phyloP scores from a whole-genome alignment of 345 rosid genomes.

The Schrenkiella parvula region DNA sequence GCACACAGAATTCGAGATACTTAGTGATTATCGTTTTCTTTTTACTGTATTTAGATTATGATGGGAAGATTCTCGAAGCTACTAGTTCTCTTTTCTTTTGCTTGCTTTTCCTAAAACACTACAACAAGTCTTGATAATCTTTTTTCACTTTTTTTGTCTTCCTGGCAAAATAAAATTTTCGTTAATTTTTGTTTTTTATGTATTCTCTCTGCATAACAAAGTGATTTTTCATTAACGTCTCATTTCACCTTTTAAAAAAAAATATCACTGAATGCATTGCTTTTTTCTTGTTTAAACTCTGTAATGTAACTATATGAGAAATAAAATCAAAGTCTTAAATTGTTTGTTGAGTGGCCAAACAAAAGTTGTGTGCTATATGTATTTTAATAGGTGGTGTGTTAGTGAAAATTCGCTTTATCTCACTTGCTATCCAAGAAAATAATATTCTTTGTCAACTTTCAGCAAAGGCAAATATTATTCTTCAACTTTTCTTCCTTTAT shows the following conservation, averaged over 20 bases:
- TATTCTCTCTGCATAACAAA: background rate
- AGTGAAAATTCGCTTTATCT: slow-evolving; percentile 7
- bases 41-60: background rate
- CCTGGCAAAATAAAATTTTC: background rate
- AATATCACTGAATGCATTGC: no score
- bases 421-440: slow-evolving; percentile 17
- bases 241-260: no score
- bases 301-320: background rate
- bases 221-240: background rate
- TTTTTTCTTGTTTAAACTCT: background rate
- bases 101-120: slow-evolving; percentile 2
- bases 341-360: background rate
- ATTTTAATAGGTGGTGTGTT: background rate
- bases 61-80: slow-evolving; percentile 28
- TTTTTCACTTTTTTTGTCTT: no score
- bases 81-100: slow-evolving; percentile 13
- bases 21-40: slow-evolving; percentile 17
- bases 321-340: background rate
- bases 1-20: slow-evolving; percentile 22
- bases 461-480: slow-evolving; percentile 7
- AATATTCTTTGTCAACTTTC: slow-evolving; percentile 24
- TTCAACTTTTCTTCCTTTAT: slow-evolving; percentile 8
- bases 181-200: background rate
- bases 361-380: background rate
- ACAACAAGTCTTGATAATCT: background rate